These are phyloP conservation scores for Stephania cephalantha DNA, from an alignment of 164 flowering plant genomes.

Conservation along the genomic window DNA sequence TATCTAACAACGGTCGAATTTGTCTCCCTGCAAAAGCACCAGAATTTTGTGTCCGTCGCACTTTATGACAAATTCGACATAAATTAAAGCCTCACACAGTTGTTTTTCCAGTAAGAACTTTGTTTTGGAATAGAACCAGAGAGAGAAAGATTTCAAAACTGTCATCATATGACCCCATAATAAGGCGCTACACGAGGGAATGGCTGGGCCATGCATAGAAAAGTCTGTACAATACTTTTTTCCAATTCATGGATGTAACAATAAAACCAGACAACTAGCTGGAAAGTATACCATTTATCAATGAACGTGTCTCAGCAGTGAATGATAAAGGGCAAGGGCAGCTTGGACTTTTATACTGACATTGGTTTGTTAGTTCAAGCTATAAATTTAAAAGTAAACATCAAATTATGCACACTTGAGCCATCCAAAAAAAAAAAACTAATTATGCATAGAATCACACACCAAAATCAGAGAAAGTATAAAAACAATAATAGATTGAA, in stretches of 20 bases:
- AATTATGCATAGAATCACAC: background rate
- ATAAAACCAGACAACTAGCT: conserved; percentile 2
- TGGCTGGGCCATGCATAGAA: conserved; percentile 3
- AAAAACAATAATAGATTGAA: background rate
- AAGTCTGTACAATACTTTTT: background rate
- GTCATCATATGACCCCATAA: background rate
- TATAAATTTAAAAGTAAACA: no score
- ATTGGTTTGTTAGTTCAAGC: background rate
- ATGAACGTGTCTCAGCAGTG: background rate
- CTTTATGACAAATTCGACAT: no score
- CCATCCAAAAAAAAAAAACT: background rate
- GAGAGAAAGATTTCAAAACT: background rate
- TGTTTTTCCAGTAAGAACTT: no score
- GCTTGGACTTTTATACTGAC: background rate
- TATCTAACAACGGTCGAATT: background rate
- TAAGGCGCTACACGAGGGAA: background rate
- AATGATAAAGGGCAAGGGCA: background rate
- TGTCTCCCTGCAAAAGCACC: background rate
- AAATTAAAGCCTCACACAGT: no score
- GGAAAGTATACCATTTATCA: background rate
- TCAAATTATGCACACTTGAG: no score
- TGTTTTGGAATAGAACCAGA: background rate
- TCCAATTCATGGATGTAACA: background rate
- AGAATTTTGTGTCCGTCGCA: background rate
- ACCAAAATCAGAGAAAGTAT: background rate